phyloP scores from a whole-genome alignment of 306 rosid species.

The Gleditsia sinensis region DNA sequence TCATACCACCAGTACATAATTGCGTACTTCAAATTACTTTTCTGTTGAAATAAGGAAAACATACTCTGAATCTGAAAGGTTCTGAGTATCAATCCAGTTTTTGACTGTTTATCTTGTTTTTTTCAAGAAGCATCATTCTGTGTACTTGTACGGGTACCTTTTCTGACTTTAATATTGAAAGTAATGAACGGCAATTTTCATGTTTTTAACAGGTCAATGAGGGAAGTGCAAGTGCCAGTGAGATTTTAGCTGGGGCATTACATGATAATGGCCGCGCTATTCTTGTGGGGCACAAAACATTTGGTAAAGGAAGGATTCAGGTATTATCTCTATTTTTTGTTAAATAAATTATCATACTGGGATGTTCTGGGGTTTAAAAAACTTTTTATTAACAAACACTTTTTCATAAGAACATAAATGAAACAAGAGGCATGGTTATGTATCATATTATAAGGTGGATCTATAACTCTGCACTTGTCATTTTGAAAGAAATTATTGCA shows the following conservation, averaged over 20 bases:
- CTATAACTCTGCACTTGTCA: background rate
- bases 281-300: constrained; percentile 89
- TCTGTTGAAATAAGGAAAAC: background rate
- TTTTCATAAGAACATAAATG: background rate
- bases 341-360: constrained; percentile 6
- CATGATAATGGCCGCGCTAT: constrained; percentile 91
- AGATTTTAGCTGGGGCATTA: constrained; percentile 94
- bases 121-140: background rate
- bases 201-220: constrained; percentile 75
- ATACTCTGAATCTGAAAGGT: background rate
- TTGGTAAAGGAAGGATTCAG: constrained; percentile 99
- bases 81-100: background rate
- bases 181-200: background rate
- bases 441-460: background rate
- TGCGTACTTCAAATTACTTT: background rate
- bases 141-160: background rate
- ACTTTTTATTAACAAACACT: background rate
- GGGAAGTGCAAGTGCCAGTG: constrained; percentile 98
- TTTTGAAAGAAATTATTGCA: background rate
- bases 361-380: background rate
- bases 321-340: constrained; percentile 39
- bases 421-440: constrained; percentile 9
- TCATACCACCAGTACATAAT: background rate
- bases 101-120: background rate
- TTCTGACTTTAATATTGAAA: background rate